Percentiles rank a stretch among this genome's conserved stretches.
Evolutionary conservation across 805 yeast species (phyloP).

Genomic region (Metschnikowia santaceciliae): DNA sequence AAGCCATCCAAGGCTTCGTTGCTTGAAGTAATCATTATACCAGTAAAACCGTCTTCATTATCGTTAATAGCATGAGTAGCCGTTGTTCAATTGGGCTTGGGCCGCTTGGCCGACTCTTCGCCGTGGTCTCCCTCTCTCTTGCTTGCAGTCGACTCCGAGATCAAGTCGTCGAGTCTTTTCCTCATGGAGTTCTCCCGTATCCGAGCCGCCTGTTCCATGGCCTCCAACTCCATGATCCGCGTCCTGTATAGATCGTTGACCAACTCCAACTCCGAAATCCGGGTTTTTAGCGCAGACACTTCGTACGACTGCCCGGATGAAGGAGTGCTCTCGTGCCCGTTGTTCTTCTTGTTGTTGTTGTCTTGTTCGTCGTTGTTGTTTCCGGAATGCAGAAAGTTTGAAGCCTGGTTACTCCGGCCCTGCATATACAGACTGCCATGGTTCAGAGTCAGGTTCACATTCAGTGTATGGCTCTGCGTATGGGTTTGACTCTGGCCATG

Average conservation of each 20-base stretch:
- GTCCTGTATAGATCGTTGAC: conserved; percentile 86
- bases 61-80: neutral
- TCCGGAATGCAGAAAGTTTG: neutral
- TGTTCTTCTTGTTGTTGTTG: conserved; percentile 11
- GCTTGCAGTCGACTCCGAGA: conserved; percentile 18
- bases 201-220: conserved; percentile 53
- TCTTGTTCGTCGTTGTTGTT: conserved; percentile 7
- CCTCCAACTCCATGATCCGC: conserved; percentile 79
- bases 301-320: conserved; percentile 21
- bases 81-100: conserved; percentile 1
- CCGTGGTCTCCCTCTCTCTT: conserved; percentile 12
- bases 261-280: conserved; percentile 83
- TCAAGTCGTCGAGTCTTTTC: conserved; percentile 45
- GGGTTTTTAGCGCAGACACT: conserved; percentile 52
- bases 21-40: too few relatives aligned
- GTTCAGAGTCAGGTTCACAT: neutral
- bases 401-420: neutral
- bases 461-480: neutral
- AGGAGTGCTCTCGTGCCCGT: conserved; percentile 8
- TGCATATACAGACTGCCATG: too few relatives aligned
- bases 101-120: conserved; percentile 12
- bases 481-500: too few relatives aligned
- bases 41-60: neutral
- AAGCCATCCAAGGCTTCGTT: too few relatives aligned
- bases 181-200: conserved; percentile 46